Percentiles rank a stretch among this genome's conserved stretches.
Evolutionary conservation across 2,329 filamentous ascomycete genomes (phyloP).

Genomic region (Pseudogymnoascus sp.): DNA sequence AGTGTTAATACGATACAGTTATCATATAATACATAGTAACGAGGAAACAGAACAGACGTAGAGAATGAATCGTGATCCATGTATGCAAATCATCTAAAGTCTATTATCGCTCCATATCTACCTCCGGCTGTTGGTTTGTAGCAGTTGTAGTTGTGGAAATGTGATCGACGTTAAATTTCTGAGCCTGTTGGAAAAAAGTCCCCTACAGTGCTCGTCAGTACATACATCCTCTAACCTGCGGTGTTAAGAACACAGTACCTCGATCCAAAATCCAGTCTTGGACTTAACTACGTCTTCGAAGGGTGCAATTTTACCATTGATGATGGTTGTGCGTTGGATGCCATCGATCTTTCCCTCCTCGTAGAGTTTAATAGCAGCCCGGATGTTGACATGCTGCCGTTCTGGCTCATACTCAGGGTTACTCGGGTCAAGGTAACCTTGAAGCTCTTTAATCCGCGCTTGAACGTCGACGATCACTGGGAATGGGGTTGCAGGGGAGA

Average conservation of each 20-base stretch:
- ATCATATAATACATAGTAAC: neutral
- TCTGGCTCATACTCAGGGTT: neutral
- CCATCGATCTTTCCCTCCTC: neutral
- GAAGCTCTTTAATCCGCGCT: neutral
- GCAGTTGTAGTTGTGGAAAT: no score
- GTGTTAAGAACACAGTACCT: neutral
- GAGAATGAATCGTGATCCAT: no score
- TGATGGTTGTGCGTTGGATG: neutral
- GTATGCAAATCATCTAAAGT: no score
- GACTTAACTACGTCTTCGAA: neutral
- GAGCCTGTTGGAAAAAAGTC: neutral
- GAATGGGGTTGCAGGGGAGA: neutral
- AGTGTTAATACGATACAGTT: neutral
- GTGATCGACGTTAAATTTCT: neutral
- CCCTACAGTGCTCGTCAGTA: neutral
- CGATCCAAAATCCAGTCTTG: neutral
- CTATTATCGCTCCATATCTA: no score
- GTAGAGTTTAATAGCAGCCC: neutral
- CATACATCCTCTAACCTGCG: neutral
- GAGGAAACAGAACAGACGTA: no score
- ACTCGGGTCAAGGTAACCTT: neutral
- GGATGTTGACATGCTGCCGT: neutral
- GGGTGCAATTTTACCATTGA: neutral
- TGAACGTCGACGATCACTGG: neutral
- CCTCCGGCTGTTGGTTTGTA: no score